Evolutionary conservation across 169 alveolate genomes (phyloP), one percentile per base, ranked within the genome.

Genomic region (Plasmodium fragile): DNA sequence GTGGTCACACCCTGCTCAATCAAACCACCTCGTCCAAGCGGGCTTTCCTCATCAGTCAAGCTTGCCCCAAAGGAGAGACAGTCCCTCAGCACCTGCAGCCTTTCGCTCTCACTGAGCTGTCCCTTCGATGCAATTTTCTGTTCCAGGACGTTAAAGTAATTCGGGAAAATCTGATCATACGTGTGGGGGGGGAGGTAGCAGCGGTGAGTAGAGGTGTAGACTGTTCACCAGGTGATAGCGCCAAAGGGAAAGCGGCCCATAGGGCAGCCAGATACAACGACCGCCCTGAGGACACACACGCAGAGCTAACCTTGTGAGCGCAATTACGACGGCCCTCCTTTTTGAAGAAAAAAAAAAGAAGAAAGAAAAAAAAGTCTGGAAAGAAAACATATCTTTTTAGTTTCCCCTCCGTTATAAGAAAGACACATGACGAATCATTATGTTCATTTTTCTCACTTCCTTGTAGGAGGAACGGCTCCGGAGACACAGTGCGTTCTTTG

Each of bases 361-460:
- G 82, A 43, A 87, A 87, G 80, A 87, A 77, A 45, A 87, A 87
- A 59, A 52, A 87, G 34, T 87, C 89, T 49, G 45, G 45, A 77
- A 77, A 34, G 28, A 70, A 87, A 41, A 77, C 49, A 79, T 55
- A 28, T 39, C 34, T 25, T 8, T 36, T 30, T 18, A 22, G 34
- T 18, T 45, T 32, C 25, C 80, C 70, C 28, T 30, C 43, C 69
- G 43, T 87, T 5, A 8, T 1, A 25, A 5, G 53, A 10, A n/a
- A 30, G 6, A 10, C 13, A 18, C 41, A 16, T n/a, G 79, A 30
- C 28, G 25, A 18, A 39, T 52, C 22, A 36, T 55, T 53, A 28
- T 49, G 4, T 11, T 39, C 22, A 4, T 36, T 25, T 22, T 5
- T 65, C n/a, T n/a, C n/a, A 87, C n/a, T 4, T 16, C 10, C 73